Conservation (phyloP, 169 alveolate species). For the Eimeria praecox region DNA sequence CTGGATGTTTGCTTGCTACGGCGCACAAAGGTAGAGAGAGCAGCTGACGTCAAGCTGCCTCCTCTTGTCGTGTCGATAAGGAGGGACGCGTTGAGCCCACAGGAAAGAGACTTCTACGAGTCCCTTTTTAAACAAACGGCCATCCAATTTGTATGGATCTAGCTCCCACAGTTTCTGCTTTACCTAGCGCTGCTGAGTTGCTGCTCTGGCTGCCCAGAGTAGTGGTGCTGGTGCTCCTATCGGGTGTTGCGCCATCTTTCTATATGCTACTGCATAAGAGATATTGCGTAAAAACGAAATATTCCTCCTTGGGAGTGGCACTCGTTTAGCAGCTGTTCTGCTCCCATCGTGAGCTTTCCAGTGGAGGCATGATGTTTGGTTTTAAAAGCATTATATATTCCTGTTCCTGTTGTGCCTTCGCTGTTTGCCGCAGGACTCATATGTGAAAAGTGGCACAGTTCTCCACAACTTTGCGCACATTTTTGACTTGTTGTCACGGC, state of each 20-base stretch:
- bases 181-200: not conserved
- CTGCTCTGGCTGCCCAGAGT: not conserved
- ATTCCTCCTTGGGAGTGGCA: not conserved
- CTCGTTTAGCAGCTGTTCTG: not conserved
- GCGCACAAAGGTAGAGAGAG: conserved; percentile 93
- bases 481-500: conserved; percentile 92
- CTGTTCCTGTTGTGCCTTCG: not conserved
- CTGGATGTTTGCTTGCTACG: conserved; percentile 84
- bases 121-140: conserved; percentile 91
- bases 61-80: conserved; percentile 89
- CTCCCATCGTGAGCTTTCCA: not conserved
- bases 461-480: conserved; percentile 95
- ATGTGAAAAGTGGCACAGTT: conserved; percentile 91
- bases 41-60: conserved; percentile 91
- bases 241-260: not conserved
- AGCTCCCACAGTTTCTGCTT: conserved; percentile 5
- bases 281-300: not conserved
- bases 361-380: not conserved
- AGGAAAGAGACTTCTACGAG: conserved; percentile 92
- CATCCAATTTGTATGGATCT: conserved; percentile 83
- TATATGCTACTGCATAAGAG: not conserved
- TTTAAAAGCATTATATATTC: not conserved
- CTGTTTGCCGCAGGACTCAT: conserved; percentile 85
- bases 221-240: not conserved
- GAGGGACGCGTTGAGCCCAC: conserved; percentile 88